Percentiles rank a stretch among this genome's conserved stretches.
These are phyloP conservation scores for Boletus subparvulus DNA, from an alignment of 768 basidiomycete genomes.

Conservation along the genomic window DNA sequence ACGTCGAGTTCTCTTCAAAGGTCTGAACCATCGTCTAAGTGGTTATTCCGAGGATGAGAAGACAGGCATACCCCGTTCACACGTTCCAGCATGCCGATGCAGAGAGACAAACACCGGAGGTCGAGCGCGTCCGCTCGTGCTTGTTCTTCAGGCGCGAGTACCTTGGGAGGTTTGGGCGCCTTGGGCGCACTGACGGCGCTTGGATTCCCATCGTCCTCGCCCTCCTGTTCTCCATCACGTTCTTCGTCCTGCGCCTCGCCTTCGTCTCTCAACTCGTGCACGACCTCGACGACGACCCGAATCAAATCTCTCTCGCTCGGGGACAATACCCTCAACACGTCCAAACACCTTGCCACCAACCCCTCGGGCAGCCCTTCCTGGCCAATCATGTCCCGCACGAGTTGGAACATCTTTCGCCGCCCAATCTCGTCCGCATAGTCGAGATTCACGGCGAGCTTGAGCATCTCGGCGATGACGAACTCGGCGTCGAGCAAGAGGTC, in stretches of 20 bases:
- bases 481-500: constrained; percentile 37
- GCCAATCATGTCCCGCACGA: constrained; percentile 83
- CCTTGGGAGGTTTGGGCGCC: constrained; percentile 30
- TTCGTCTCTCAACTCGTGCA: constrained; percentile 68
- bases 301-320: constrained; percentile 81
- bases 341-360: constrained; percentile 74
- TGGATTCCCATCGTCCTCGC: not conserved
- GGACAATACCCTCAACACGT: constrained; percentile 74
- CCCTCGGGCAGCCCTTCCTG: constrained; percentile 66
- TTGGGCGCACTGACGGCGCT: constrained; percentile 16
- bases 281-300: constrained; percentile 82
- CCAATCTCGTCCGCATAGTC: constrained; percentile 95
- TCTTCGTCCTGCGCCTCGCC: constrained; percentile 43
- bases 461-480: constrained; percentile 77
- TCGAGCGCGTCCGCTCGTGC: constrained; percentile 62
- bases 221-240: constrained; percentile 36
- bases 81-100: constrained; percentile 81
- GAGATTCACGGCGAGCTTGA: constrained; percentile 72
- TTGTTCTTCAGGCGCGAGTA: constrained; percentile 59
- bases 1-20: constrained; percentile 65
- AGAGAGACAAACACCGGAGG: constrained; percentile 70
- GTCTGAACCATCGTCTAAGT: constrained; percentile 33
- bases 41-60: not conserved
- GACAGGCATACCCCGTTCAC: constrained; percentile 68
- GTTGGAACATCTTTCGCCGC: constrained; percentile 79